Conservation (phyloP, 257 asterid genomes). For the Pogostemon cablin region DNA sequence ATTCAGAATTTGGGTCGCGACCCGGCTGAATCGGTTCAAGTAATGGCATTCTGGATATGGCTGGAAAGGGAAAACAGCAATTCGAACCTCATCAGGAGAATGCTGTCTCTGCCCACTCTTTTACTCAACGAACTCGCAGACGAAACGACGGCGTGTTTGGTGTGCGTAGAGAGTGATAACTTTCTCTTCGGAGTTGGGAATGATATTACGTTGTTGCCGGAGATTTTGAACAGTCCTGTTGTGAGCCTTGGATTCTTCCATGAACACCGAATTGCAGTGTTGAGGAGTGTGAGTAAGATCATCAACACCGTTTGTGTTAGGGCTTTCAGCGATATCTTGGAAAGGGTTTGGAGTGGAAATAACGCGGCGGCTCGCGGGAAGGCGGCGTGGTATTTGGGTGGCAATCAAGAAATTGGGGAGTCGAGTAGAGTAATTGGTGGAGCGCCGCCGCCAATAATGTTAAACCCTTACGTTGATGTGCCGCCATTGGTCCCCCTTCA, state of each 20-base stretch:
- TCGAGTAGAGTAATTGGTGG: constrained; percentile 24
- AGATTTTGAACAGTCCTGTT: constrained; percentile 20
- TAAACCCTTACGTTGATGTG: too few relatives aligned
- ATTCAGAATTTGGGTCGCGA: constrained; percentile 46
- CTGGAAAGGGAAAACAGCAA: constrained; percentile 44
- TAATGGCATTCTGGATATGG: constrained; percentile 62
- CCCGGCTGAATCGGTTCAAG: constrained; percentile 48
- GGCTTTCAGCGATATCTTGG: constrained; percentile 54
- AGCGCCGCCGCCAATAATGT: neutral
- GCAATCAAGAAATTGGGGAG: constrained; percentile 26
- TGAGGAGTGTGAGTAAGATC: constrained; percentile 32
- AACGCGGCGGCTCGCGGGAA: too few relatives aligned
- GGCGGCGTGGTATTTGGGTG: neutral
- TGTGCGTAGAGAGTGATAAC: constrained; percentile 36
- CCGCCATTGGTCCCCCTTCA: constrained; percentile 23
- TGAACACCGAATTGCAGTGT: constrained; percentile 41
- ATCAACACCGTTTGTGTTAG: constrained; percentile 43
- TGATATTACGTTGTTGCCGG: constrained; percentile 33
- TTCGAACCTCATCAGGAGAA: constrained; percentile 29
- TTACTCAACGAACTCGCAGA: constrained; percentile 42
- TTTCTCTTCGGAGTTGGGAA: neutral
- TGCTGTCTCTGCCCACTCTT: constrained; percentile 39
- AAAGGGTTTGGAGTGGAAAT: neutral
- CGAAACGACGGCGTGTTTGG: constrained; percentile 51
- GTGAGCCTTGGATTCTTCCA: constrained; percentile 41